phyloP scores from a whole-genome alignment of 148 eudicot genomes.

The Salicornia ramosissima region DNA sequence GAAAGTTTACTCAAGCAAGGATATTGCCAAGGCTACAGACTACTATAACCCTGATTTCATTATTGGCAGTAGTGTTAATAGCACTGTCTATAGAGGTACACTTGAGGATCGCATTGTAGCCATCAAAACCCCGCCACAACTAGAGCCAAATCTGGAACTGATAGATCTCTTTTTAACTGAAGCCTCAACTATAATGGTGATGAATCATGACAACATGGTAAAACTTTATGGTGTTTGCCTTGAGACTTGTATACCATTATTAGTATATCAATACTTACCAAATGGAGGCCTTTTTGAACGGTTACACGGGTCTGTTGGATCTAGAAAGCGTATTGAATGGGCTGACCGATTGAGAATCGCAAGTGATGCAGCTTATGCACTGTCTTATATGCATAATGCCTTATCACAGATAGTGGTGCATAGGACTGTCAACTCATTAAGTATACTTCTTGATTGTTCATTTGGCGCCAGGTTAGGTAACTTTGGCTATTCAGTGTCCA shows the following conservation, averaged over 20 bases:
- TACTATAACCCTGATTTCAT: constrained; percentile 15
- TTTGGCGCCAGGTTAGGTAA: constrained; percentile 17
- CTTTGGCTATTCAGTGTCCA: constrained; percentile 26
- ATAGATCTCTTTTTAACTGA: constrained; percentile 19
- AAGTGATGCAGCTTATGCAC: constrained; percentile 23
- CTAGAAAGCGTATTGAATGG: constrained; percentile 4
- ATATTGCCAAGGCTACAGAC: constrained; percentile 26
- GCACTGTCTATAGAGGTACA: constrained; percentile 22
- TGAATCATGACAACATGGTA: constrained; percentile 23
- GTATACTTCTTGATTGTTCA: constrained; percentile 20
- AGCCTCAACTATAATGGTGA: constrained; percentile 21
- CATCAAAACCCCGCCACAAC: constrained; percentile 5
- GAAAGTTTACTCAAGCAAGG: constrained; percentile 14
- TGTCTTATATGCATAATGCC: constrained; percentile 30
- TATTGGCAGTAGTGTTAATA: constrained; percentile 5
- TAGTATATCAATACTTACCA: constrained; percentile 18
- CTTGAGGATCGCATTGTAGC: constrained; percentile 24
- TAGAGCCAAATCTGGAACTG: not conserved
- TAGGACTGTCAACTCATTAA: constrained; percentile 24
- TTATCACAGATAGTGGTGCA: constrained; percentile 28
- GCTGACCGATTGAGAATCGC: constrained; percentile 1
- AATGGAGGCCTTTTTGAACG: constrained; percentile 10
- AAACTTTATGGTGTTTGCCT: constrained; percentile 34
- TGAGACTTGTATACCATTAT: constrained; percentile 23
- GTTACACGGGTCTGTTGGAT: constrained; percentile 5